phyloP scores from a whole-genome alignment of 805 yeast genomes.

The Saccharomycopsis fodiens region DNA sequence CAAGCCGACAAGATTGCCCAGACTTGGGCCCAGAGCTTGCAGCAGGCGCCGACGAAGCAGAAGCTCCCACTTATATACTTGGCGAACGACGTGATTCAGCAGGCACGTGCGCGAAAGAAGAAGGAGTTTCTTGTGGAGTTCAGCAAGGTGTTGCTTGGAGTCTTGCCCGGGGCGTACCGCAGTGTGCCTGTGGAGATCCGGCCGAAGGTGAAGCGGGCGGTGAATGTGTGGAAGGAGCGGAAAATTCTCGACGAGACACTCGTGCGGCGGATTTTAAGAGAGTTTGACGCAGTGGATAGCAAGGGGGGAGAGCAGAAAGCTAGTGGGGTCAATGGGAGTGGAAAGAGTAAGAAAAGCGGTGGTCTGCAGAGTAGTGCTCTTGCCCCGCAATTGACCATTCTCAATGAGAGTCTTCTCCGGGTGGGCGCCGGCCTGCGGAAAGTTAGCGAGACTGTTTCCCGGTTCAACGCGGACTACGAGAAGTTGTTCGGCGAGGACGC shows the following conservation, averaged over 20 bases:
- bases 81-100: conserved; percentile 78
- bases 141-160: conserved; percentile 38
- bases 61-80: conserved; percentile 57
- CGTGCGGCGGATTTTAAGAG: conserved; percentile 20
- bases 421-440: background rate
- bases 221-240: conserved; percentile 54
- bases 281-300: conserved; percentile 9
- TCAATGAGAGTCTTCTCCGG: conserved; percentile 1
- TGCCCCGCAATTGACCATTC: conserved; percentile 5
- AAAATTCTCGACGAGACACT: conserved; percentile 32
- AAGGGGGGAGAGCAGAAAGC: background rate
- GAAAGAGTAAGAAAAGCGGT: background rate
- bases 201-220: conserved; percentile 39
- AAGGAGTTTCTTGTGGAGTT: conserved; percentile 54
- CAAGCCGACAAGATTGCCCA: conserved; percentile 45
- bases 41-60: conserved; percentile 30
- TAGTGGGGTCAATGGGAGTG: background rate
- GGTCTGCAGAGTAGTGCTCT: background rate
- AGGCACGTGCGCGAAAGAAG: conserved; percentile 56
- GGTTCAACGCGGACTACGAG: conserved; percentile 23
- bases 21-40: conserved; percentile 41
- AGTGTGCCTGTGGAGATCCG: conserved; percentile 20
- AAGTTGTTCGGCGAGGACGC: conserved; percentile 26
- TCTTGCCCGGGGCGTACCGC: conserved; percentile 27
- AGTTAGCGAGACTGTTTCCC: conserved; percentile 13